Evolutionary conservation across 306 rosid genomes (phyloP), one percentile per base, ranked within the genome.

Genomic region (Castanea mollissima): DNA sequence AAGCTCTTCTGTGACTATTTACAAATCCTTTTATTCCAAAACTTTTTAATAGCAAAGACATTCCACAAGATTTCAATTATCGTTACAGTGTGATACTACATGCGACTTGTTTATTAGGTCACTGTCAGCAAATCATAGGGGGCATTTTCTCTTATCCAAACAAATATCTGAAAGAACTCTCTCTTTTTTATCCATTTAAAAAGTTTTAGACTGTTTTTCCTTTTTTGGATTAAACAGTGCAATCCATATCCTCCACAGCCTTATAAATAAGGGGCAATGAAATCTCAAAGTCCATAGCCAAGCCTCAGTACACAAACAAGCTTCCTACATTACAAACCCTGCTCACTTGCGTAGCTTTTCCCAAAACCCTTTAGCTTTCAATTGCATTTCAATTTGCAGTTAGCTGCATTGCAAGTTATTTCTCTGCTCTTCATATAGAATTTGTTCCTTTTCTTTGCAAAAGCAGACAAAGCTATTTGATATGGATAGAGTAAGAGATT

Each of bases 81-180:
- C 82, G 71, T 64, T 60, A 85, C 83, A 78, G 44, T 76, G 25
- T 80, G 85, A 85, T 90, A 83, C 88, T 84, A 76, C 86, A 82
- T 74, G 83, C 93, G 89, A 90, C 86, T 91, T 88, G 90, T 84
- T 84, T 74, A 83, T 76, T 69, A 81, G 31, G 91, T 89, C 93
- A 76, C 89, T 76, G 73, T 90, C 92, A 78, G 84, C 88, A 93
- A 86, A 91, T 85, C 90, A 86, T 88, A 86, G 73, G 65, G 68
- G 67, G 75, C 85, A 85, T 85, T 88, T 86, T 84, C 82, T 81
- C 97, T 94, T 92, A 94, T 94, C 98, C 93, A 92, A 84, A 88
- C 84, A 87, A 90, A 88, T 91, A 92, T 92, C 91, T 81, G 18
- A 88, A 88, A 87, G 85, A 82, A 80, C 91, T 83, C 81, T 79